Base-by-base conservation (phyloP, 352 stramenopile species). In the Phytophthora hybrid region DNA sequence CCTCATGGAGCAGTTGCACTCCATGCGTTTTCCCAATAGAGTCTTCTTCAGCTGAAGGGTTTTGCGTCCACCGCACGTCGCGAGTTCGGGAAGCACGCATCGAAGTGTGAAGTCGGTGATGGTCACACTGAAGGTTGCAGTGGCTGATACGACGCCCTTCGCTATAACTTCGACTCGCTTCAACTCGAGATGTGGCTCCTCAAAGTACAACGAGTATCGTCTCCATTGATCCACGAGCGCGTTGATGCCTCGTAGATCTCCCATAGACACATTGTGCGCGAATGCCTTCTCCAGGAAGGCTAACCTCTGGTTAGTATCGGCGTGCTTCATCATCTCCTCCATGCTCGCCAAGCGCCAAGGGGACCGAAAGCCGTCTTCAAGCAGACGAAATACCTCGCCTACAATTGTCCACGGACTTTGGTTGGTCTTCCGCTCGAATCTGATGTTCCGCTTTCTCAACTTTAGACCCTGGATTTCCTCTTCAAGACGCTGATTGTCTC, bases 161-260 rank as follows among this genome's bases (percentile, higher is more conserved):
- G 51, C 41, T 21, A 69, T 13, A 26, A 13, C 11, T 51, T 76
- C 63, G 11, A 76, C 34, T 37, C 53, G 57, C 32, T 52, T 46
- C 19, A 76, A 52, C 23, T 69, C 31, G 13, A 76, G 32, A 56
- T 60, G 63, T 0, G 64, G 32, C 0, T 69, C 57, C 32, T 58
- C 69, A 11, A 76, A 73, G 46, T 73, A 76, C 29, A 69, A 23
- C 3, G 63, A 69, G n/a, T 76, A 76, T 16, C 56, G 47, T 64
- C 69, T 59, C 63, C 58, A 73, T 32, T 76, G 69, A 8, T 71
- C 62, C 69, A 75, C 57, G 10, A 75, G 37, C 4, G 69, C 55
- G 7, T 58, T 54, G 26, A 75, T 46, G 1, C 69, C 69, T 16
- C 44, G 47, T 23, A 75, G 32, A 1, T 67, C 62, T 0, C 63